A percentile compares a stretch with the other conserved stretches of the same genome.
These are phyloP conservation scores for Chytriomyces hyalinus DNA, from an alignment of 192 early-diverging fungal genomes.

Conservation along the genomic window DNA sequence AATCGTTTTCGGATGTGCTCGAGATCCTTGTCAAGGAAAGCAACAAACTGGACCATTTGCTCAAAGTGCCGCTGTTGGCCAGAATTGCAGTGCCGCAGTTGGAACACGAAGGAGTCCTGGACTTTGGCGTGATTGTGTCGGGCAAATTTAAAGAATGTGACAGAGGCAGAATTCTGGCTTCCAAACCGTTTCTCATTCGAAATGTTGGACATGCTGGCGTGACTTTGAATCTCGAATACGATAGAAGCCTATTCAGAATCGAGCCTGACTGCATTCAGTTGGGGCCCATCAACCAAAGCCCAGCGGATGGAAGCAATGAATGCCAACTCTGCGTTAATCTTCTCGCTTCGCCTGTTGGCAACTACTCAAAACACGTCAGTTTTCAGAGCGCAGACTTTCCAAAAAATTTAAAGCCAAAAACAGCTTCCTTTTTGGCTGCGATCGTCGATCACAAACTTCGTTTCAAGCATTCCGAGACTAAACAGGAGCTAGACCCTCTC, in stretches of 20 bases:
- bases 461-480: conserved; percentile 25
- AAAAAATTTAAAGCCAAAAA: no score
- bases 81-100: conserved; percentile 41
- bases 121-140: conserved; percentile 49
- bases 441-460: conserved; percentile 49
- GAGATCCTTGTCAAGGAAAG: conserved; percentile 35
- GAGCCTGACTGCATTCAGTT: background rate
- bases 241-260: conserved; percentile 1
- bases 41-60: conserved; percentile 7
- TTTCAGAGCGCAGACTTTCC: background rate
- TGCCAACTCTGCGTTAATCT: conserved; percentile 41
- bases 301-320: background rate
- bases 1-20: conserved; percentile 23
- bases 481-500: conserved; percentile 33
- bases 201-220: conserved; percentile 3
- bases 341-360: conserved; percentile 32
- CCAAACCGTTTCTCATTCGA: background rate
- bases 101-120: conserved; percentile 29
- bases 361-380: conserved; percentile 32
- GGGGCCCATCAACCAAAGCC: background rate
- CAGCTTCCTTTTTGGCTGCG: conserved; percentile 24
- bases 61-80: conserved; percentile 42
- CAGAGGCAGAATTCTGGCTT: background rate
- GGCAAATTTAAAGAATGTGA: background rate
- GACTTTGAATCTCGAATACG: conserved; percentile 16